phyloP scores from a whole-genome alignment of 352 stramenopile genomes.

The Globisporangium paddicum region DNA sequence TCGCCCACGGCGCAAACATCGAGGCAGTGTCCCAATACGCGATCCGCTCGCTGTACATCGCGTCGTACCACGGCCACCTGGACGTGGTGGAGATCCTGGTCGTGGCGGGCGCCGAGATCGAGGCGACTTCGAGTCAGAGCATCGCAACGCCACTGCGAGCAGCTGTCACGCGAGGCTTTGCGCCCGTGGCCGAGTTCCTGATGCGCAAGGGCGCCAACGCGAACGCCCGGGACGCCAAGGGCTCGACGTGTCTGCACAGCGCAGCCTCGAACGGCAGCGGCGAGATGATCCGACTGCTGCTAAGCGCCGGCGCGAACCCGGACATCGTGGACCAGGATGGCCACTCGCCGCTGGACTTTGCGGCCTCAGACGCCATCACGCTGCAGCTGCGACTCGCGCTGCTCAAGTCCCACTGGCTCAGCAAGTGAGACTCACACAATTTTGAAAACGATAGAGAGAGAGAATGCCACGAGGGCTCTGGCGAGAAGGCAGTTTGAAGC shows the following conservation, averaged over 20 bases:
- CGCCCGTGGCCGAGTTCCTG: conserved; percentile 33
- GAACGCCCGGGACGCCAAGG: conserved; percentile 39
- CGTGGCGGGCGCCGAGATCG: conserved; percentile 31
- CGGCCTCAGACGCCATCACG: conserved; percentile 34
- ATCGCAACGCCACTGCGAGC: conserved; percentile 41
- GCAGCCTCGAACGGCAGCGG: conserved; percentile 36
- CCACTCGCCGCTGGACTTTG: conserved; percentile 38
- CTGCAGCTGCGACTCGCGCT: conserved; percentile 42
- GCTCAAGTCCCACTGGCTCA: conserved; percentile 53
- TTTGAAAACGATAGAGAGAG: conserved; percentile 11
- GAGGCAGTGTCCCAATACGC: conserved; percentile 38
- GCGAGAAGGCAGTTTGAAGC: not conserved
- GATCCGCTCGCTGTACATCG: conserved; percentile 43
- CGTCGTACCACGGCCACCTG: conserved; percentile 42
- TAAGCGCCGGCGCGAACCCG: conserved; percentile 29
- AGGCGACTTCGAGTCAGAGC: conserved; percentile 37
- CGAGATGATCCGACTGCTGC: conserved; percentile 32
- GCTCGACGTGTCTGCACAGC: conserved; percentile 45
- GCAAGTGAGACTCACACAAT: conserved; percentile 11
- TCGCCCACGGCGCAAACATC: conserved; percentile 35
- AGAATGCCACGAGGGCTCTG: not conserved
- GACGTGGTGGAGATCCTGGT: conserved; percentile 37
- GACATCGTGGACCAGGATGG: conserved; percentile 31
- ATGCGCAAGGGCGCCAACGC: conserved; percentile 31
- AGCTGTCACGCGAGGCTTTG: conserved; percentile 33